Evolutionary conservation across 208 protist species (phyloP), one percentile per base, ranked within the genome.

Genomic region (Phytomonas sp.): DNA sequence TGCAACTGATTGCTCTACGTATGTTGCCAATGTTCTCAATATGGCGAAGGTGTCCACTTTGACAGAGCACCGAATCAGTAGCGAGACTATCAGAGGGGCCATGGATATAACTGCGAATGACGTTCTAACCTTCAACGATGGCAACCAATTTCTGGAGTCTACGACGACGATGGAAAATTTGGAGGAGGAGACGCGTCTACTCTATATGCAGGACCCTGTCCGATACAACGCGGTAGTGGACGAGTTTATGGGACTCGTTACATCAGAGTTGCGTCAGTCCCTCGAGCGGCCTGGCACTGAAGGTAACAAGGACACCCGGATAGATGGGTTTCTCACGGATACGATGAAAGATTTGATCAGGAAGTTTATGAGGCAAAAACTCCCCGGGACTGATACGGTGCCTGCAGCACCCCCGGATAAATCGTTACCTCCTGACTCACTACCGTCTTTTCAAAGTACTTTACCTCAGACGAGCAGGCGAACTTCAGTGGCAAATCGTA

Each of bases 151-250:
- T 6, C 0, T 37, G 37, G 15, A 65, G 61, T 65, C 36, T 7
- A 59, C 20, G 61, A 76, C 82, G 4, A 84, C 93, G 56, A 70
- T 95, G 65, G 77, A 82, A 28, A 37, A 80, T 63, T 70, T 91
- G 40, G 80, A 92, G 69, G 76, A 86, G 51, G 81, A 92, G 60
- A 84, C 87, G 23, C 81, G 74, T 8, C 79, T 85, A 63, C 84
- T 95, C 56, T 95, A 91, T 62, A 68, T 88, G 60, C 76, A 82
- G 33, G 90, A 95, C 64, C 90, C 90, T 37, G 69, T 87, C 15
- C 79, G 87, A 23, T 95, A 89, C 75, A 82, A 93, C 69, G 82
- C 79, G 31, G 90, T 95, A n/a, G 78, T 95, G 36, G 81, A 91
- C 30, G 85, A 93, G 67, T 56, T 95, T 40, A 77, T 93, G 43